These are phyloP conservation scores for Penicillium decumbens DNA, from an alignment of 2,329 filamentous ascomycete genomes.

Conservation along the genomic window DNA sequence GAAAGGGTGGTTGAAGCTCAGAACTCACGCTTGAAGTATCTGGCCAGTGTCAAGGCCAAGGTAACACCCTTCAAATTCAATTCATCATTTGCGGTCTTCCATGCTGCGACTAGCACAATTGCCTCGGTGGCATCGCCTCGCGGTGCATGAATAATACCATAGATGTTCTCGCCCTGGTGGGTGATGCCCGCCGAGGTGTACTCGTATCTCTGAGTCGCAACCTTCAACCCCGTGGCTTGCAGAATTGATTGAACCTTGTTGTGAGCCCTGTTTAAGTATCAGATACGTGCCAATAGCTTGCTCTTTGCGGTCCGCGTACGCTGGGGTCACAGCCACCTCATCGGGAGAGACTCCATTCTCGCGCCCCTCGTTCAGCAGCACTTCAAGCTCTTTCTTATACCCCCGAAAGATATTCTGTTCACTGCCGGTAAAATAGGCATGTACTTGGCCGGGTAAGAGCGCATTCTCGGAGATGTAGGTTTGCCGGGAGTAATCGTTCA, in stretches of 20 bases:
- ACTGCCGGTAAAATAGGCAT: slow-evolving; percentile 94
- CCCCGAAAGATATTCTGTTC: slow-evolving; percentile 93
- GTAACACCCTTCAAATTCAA: slow-evolving; percentile 84
- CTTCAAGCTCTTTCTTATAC: slow-evolving; percentile 77
- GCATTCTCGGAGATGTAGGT: slow-evolving; percentile 99
- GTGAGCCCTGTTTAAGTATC: slow-evolving; percentile 47
- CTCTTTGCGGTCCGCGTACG: slow-evolving; percentile 19
- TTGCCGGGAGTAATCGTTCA: slow-evolving; percentile 82
- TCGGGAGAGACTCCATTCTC: slow-evolving; percentile 28
- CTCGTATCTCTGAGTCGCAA: slow-evolving; percentile 79
- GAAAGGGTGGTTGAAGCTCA: not conserved
- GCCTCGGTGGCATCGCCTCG: slow-evolving; percentile 95
- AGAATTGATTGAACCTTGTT: slow-evolving; percentile 72
- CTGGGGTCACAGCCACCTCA: slow-evolving; percentile 25
- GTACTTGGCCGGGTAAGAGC: slow-evolving; percentile 88
- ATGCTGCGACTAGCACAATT: slow-evolving; percentile 84
- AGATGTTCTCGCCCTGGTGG: slow-evolving; percentile 80
- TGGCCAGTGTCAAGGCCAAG: slow-evolving; percentile 75
- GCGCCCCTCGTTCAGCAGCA: slow-evolving; percentile 28
- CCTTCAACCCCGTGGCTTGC: slow-evolving; percentile 74
- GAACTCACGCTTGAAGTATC: slow-evolving; percentile 79
- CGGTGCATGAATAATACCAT: slow-evolving; percentile 87
- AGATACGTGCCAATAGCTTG: slow-evolving; percentile 1
- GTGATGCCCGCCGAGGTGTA: slow-evolving; percentile 73
- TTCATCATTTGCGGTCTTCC: slow-evolving; percentile 73